Conservation (phyloP, 192 early-diverging fungal species). For the Linnemannia exigua region DNA sequence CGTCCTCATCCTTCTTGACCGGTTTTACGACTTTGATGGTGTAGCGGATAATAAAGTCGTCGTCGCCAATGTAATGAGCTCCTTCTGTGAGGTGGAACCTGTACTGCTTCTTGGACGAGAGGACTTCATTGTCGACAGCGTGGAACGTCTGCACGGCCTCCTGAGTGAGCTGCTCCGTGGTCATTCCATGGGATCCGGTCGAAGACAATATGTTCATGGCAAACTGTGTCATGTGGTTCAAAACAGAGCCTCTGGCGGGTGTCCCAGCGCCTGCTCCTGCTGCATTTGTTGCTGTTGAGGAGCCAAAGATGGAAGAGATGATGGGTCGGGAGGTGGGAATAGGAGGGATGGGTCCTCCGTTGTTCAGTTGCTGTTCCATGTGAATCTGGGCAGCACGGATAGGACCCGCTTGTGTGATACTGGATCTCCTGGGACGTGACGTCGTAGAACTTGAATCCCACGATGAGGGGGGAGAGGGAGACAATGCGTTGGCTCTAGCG, state of each 20-base stretch:
- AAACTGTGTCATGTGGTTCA: slow-evolving; percentile 35
- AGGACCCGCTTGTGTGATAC: slow-evolving; percentile 31
- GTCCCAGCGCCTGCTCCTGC: background rate
- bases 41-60: slow-evolving; percentile 43
- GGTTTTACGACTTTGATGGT: slow-evolving; percentile 10
- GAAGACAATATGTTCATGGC: slow-evolving; percentile 22
- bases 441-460: background rate
- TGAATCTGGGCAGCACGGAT: slow-evolving; percentile 30
- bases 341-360: slow-evolving; percentile 26
- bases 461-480: background rate
- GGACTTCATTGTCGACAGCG: slow-evolving; percentile 22
- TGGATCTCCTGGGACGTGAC: slow-evolving; percentile 13
- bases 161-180: slow-evolving; percentile 18
- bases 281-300: background rate
- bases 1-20: background rate
- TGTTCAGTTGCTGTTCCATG: slow-evolving; percentile 28
- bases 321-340: slow-evolving; percentile 10
- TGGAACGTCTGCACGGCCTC: slow-evolving; percentile 30
- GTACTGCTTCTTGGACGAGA: slow-evolving; percentile 40
- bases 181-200: slow-evolving; percentile 14
- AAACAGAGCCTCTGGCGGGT: background rate
- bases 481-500: too few relatives aligned
- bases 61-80: slow-evolving; percentile 34
- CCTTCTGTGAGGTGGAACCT: slow-evolving; percentile 30
- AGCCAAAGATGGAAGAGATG: slow-evolving; percentile 2